Conservation (phyloP, 306 rosid genomes). For the Trifolium subterraneum region DNA sequence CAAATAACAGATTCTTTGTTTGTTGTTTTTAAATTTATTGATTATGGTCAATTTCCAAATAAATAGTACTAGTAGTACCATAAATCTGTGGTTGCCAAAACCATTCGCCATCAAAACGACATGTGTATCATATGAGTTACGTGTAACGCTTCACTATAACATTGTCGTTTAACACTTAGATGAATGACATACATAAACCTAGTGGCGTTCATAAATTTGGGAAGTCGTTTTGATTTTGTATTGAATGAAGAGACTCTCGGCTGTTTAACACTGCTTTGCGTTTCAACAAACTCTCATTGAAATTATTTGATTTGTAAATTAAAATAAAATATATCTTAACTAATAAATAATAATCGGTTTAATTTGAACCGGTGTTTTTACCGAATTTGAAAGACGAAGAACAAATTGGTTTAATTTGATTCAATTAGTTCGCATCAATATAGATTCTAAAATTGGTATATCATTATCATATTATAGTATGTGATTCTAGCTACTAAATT, state of each 20-base stretch:
- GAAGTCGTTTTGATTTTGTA: constrained; percentile 37
- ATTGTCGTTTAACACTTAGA: constrained; percentile 19
- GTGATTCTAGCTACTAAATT: no score
- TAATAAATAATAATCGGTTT: no score
- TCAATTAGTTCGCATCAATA: no score
- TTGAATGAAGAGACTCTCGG: neutral
- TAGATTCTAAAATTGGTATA: no score
- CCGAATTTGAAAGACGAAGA: no score
- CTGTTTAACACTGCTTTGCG: no score
- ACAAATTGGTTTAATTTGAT: no score
- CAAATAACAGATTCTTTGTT: constrained; percentile 3
- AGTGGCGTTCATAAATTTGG: constrained; percentile 28
- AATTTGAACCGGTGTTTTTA: no score
- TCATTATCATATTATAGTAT: no score
- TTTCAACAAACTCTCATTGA: no score
- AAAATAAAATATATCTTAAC: no score
- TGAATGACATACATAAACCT: constrained; percentile 27
- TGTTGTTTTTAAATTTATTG: neutral
- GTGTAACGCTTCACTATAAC: constrained; percentile 37
- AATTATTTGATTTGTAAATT: no score
- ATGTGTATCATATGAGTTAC: constrained; percentile 40
- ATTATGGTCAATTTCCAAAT: constrained; percentile 19
- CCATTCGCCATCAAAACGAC: constrained; percentile 42
- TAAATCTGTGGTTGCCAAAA: constrained; percentile 18
- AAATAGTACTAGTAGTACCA: constrained; percentile 13